A percentile compares a stretch with the other conserved stretches of the same genome.
These are phyloP conservation scores for Stenogyne calaminthoides DNA, from an alignment of 305 asterid genomes.

Conservation along the genomic window DNA sequence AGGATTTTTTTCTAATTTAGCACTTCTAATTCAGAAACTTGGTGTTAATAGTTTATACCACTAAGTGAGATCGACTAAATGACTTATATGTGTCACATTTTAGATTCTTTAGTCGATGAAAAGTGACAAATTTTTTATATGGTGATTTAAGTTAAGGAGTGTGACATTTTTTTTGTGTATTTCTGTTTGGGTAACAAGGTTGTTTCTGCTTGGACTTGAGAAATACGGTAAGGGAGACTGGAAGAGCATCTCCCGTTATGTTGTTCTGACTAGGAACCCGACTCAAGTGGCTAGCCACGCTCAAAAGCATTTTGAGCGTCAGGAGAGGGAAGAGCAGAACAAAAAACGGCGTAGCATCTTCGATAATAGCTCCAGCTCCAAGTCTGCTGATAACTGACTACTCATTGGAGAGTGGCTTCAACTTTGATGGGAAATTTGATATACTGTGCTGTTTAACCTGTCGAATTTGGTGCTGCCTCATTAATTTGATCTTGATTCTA, in stretches of 20 bases:
- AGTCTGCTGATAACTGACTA: not conserved
- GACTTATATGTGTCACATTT: too few relatives aligned
- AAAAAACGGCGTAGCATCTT: slow-evolving; percentile 51
- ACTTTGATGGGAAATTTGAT: not conserved
- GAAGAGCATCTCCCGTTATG: slow-evolving; percentile 50
- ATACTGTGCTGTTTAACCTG: not conserved
- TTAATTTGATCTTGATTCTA: too few relatives aligned
- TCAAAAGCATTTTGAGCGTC: slow-evolving; percentile 46
- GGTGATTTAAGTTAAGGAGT: not conserved
- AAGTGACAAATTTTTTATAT: not conserved
- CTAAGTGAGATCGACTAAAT: too few relatives aligned
- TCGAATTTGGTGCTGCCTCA: not conserved
- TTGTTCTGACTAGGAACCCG: slow-evolving; percentile 39
- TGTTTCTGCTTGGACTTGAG: slow-evolving; percentile 45
- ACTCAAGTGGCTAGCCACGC: slow-evolving; percentile 53
- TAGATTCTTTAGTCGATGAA: not conserved
- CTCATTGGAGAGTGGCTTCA: not conserved
- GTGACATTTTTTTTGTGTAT: not conserved
- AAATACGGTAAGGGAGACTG: slow-evolving; percentile 52
- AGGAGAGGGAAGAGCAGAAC: slow-evolving; percentile 40
- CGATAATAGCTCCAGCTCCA: slow-evolving; percentile 28
- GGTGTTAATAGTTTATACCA: too few relatives aligned
- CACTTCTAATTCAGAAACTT: too few relatives aligned
- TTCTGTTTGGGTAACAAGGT: not conserved
- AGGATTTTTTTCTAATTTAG: too few relatives aligned